Percentiles rank a stretch among this genome's conserved stretches.
Evolutionary conservation across 108 stramenopile species (phyloP).

Genomic region (Chaetoceros tenuissimus): DNA sequence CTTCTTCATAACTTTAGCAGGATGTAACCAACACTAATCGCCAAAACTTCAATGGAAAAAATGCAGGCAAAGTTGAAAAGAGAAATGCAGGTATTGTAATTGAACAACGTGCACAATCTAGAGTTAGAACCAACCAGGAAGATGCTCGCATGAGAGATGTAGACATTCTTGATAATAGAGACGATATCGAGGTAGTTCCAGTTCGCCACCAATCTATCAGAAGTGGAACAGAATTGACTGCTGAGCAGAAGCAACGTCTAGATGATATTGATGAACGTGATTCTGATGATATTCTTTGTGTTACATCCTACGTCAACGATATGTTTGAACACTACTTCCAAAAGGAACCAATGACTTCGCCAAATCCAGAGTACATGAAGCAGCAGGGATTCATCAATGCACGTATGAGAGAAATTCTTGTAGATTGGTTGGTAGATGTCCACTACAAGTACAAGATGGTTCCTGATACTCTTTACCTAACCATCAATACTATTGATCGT

Average conservation of each 20-base stretch:
- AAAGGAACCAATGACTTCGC: slow-evolving; percentile 36
- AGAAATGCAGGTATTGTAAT: no score
- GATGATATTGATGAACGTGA: slow-evolving; percentile 79
- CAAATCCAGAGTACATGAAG: slow-evolving; percentile 56
- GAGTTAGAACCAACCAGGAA: no score
- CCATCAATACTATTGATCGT: slow-evolving; percentile 81
- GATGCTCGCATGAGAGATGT: no score
- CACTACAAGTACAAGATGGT: slow-evolving; percentile 78
- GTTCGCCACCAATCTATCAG: no score
- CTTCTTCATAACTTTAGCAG: no score
- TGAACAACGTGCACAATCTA: no score
- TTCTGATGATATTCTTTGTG: slow-evolving; percentile 56
- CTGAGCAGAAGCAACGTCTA: slow-evolving; percentile 16
- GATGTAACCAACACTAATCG: no score
- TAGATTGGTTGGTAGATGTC: slow-evolving; percentile 92
- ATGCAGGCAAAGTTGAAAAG: no score
- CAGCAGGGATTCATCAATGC: slow-evolving; percentile 68
- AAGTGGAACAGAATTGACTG: background rate
- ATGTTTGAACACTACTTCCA: slow-evolving; percentile 73
- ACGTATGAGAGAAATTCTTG: slow-evolving; percentile 79
- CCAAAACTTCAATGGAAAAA: no score
- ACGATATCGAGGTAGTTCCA: no score
- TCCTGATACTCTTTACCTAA: slow-evolving; percentile 81
- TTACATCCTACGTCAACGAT: slow-evolving; percentile 74
- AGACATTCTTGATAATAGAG: no score